phyloP scores from a whole-genome alignment of 148 eudicot species.

The Fagopyrum esculentum region DNA sequence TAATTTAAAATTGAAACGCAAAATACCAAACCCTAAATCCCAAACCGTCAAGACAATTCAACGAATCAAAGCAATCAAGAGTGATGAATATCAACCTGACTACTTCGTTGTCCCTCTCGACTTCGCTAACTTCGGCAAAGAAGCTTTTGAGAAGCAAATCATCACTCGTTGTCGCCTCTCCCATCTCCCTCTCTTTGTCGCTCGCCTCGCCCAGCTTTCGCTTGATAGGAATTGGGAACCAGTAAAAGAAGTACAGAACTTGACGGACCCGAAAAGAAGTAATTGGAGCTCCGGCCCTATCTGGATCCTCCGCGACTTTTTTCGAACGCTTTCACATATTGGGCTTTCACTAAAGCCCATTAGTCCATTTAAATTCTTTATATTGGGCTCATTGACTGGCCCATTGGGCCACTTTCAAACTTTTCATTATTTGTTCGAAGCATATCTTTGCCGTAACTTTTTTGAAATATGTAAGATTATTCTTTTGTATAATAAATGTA shows the following conservation, averaged over 20 bases:
- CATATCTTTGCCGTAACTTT: too few relatives aligned
- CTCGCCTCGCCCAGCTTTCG: neutral
- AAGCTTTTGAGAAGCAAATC: slow-evolving; percentile 78
- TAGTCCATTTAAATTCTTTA: neutral
- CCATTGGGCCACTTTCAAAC: neutral
- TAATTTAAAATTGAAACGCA: neutral
- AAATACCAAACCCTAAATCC: neutral
- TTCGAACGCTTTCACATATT: neutral
- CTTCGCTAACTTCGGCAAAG: slow-evolving; percentile 89
- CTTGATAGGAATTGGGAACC: neutral
- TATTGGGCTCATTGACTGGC: neutral
- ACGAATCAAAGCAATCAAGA: neutral
- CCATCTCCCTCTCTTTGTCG: slow-evolving; percentile 30
- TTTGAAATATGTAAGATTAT: too few relatives aligned
- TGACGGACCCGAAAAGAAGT: slow-evolving; percentile 3
- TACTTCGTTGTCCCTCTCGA: slow-evolving; percentile 93
- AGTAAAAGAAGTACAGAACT: neutral
- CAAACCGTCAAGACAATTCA: neutral
- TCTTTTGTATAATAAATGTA: neutral
- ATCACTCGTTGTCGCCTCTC: slow-evolving; percentile 43
- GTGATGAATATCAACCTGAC: slow-evolving; percentile 30
- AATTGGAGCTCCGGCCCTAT: neutral
- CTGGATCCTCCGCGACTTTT: neutral
- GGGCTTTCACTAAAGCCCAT: neutral
- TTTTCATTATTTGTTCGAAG: neutral